phyloP scores from a whole-genome alignment of 2,329 filamentous ascomycete species.

The Diaporthe citrichinensis region DNA sequence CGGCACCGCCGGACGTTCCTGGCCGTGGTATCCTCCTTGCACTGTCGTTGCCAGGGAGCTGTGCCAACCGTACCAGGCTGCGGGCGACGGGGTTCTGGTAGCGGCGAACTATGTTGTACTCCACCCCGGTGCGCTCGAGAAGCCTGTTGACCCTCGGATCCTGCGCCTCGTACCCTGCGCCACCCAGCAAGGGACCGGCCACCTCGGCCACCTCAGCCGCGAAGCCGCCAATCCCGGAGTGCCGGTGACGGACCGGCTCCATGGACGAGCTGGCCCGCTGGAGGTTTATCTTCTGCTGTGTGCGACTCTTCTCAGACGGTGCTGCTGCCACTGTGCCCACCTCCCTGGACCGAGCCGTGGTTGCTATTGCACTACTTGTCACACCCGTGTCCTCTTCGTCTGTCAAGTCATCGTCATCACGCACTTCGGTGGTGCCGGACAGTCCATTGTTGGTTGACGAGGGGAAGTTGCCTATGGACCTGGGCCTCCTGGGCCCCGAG shows the following conservation, averaged over 20 bases:
- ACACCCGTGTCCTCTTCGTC: conserved; percentile 60
- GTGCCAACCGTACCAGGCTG: conserved; percentile 68
- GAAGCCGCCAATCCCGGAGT: conserved; percentile 48
- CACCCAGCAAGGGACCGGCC: conserved; percentile 64
- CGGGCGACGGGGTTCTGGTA: conserved; percentile 80
- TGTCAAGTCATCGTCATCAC: conserved; percentile 46
- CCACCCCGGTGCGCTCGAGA: conserved; percentile 78
- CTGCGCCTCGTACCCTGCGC: conserved; percentile 68
- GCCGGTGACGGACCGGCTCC: conserved; percentile 72
- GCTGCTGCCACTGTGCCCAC: conserved; percentile 57
- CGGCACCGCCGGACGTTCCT: conserved; percentile 45
- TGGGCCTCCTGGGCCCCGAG: conserved; percentile 50
- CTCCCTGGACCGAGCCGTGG: conserved; percentile 46
- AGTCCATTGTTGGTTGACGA: conserved; percentile 43
- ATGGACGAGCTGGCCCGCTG: conserved; percentile 81
- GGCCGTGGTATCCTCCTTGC: conserved; percentile 63
- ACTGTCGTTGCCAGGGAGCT: conserved; percentile 66
- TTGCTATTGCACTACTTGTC: conserved; percentile 41
- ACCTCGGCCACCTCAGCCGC: conserved; percentile 56
- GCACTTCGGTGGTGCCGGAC: conserved; percentile 28
- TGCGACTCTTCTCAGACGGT: conserved; percentile 72
- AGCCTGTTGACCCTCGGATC: conserved; percentile 76
- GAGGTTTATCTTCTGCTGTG: conserved; percentile 82
- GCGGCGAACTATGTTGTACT: conserved; percentile 80
- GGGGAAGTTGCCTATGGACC: conserved; percentile 57